Conservation (phyloP, 2,329 filamentous ascomycete genomes). For the Beauveria scarabaeidicola region DNA sequence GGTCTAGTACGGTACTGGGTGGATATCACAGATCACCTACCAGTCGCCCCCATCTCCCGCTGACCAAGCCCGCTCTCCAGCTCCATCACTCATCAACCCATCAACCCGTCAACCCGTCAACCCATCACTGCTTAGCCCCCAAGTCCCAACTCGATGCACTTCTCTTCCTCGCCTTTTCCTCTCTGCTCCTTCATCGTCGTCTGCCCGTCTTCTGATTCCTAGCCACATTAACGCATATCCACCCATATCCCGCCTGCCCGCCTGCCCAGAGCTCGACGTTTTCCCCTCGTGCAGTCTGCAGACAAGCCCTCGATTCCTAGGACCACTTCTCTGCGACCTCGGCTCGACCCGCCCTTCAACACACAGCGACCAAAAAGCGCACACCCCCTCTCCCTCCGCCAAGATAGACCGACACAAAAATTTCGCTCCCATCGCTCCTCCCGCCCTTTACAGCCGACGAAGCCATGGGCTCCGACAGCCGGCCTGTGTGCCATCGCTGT, state of each 20-base stretch:
- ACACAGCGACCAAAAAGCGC: not conserved
- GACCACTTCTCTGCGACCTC: not conserved
- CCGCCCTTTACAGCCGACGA: not conserved
- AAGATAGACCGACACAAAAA: not conserved
- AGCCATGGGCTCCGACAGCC: slow-evolving; percentile 21
- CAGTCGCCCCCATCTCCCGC: not conserved
- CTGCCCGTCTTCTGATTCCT: not conserved
- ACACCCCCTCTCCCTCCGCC: not conserved
- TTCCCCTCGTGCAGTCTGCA: too few species aligned
- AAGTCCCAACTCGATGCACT: not conserved
- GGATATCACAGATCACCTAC: not conserved
- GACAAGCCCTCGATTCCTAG: too few species aligned
- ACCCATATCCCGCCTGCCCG: not conserved
- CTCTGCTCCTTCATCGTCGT: not conserved
- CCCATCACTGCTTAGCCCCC: not conserved
- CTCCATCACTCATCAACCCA: not conserved
- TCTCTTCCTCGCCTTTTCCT: not conserved
- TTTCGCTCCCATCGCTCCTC: not conserved
- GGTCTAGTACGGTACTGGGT: not conserved
- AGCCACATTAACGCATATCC: not conserved
- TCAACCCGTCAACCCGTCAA: too few species aligned
- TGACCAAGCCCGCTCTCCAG: slow-evolving; percentile 2
- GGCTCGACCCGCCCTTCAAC: not conserved
- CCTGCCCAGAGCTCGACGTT: not conserved
- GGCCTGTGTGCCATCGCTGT: slow-evolving; percentile 26